These are phyloP conservation scores for Arachis monticola DNA, from an alignment of 331 rosid species.

Conservation along the genomic window DNA sequence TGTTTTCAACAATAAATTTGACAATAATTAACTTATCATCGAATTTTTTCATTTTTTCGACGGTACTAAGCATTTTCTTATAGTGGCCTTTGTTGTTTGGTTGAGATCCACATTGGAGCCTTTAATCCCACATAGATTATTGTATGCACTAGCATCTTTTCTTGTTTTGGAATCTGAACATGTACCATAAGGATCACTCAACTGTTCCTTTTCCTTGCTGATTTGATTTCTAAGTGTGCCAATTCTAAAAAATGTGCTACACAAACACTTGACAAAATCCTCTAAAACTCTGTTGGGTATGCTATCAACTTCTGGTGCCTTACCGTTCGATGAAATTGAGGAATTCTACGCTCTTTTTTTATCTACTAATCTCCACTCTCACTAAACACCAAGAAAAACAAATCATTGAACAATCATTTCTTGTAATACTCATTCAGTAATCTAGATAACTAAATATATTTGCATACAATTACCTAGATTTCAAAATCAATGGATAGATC, in stretches of 20 bases:
- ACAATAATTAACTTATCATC: too few relatives aligned
- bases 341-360: conserved; percentile 60
- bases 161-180: conserved; percentile 41
- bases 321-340: conserved; percentile 54
- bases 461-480: too few relatives aligned
- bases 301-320: conserved; percentile 4
- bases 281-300: too few relatives aligned
- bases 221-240: conserved; percentile 55
- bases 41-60: too few relatives aligned
- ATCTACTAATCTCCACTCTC: conserved; percentile 60
- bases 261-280: too few relatives aligned
- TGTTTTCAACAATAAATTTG: too few relatives aligned
- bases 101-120: conserved; percentile 62
- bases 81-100: conserved; percentile 45
- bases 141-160: conserved; percentile 62
- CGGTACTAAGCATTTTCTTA: too few relatives aligned
- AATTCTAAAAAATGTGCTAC: conserved; percentile 40
- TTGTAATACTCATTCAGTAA: background rate
- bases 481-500: too few relatives aligned
- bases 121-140: conserved; percentile 53
- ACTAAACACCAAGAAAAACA: conserved; percentile 49
- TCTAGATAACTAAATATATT: too few relatives aligned
- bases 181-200: conserved; percentile 67
- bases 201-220: conserved; percentile 46
- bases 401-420: conserved; percentile 18